A percentile compares a stretch with the other conserved stretches of the same genome.
Conservation (phyloP, 2,329 filamentous ascomycete genomes). For the Exophiala aquamarina region DNA sequence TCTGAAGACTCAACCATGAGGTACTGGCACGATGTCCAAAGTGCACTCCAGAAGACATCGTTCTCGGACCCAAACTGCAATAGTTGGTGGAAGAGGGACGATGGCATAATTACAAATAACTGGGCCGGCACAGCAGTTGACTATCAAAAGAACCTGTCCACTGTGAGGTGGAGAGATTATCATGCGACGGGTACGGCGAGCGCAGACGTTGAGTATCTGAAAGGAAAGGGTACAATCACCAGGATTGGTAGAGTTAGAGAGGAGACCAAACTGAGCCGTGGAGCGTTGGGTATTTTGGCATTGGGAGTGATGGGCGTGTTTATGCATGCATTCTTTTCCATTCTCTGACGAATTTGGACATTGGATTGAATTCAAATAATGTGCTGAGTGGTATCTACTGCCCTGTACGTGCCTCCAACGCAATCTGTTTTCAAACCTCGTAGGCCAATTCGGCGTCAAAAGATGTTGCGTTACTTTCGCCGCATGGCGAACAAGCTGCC, state of each 20-base stretch:
- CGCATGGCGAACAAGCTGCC: no score
- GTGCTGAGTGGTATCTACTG: no score
- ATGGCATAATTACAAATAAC: constrained; percentile 58
- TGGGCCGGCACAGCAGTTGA: constrained; percentile 55
- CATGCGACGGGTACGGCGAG: constrained; percentile 30
- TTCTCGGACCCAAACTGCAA: constrained; percentile 57
- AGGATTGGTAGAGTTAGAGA: constrained; percentile 17
- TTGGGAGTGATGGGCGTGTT: constrained; percentile 4
- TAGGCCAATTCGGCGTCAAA: no score
- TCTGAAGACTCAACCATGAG: constrained; percentile 30
- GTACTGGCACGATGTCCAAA: constrained; percentile 16
- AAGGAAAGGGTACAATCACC: constrained; percentile 16
- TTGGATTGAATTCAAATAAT: no score
- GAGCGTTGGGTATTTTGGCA: constrained; percentile 6
- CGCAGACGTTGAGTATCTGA: constrained; percentile 28
- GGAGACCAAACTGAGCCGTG: constrained; percentile 12
- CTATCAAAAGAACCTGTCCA: constrained; percentile 48
- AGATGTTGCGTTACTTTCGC: no score
- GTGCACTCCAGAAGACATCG: constrained; percentile 40
- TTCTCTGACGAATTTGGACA: no score
- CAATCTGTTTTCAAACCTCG: no score
- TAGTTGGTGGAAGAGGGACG: constrained; percentile 58
- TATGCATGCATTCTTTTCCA: constrained; percentile 6
- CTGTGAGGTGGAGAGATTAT: constrained; percentile 36
- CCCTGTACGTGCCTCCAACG: no score